Evolutionary conservation across 2,329 filamentous ascomycete genomes (phyloP), one percentile per base, ranked within the genome.

Genomic region (Pestalotiopsis fici): DNA sequence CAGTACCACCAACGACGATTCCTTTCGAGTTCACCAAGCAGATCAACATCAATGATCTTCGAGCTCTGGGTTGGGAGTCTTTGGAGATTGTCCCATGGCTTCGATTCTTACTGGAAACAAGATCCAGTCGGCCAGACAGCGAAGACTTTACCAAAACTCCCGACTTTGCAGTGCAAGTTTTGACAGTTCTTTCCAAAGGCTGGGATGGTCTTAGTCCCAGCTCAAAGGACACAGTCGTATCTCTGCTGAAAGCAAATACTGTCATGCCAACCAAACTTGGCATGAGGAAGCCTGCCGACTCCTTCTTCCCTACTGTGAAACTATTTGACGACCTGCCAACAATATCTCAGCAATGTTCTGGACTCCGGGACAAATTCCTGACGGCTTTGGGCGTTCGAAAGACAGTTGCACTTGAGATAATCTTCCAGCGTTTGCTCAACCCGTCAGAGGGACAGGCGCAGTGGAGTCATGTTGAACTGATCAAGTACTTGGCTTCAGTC

Each of bases 391-490:
- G 96, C 3, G 95, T 99, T 28, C 90, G 96, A 68, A 98, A 98
- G 82, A 99, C 96, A 0, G 91, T 99, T 23, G 96, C 99, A 72
- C 83, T 99, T 2, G 94, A 94, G 37, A 95, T 97, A 35, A 97
- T 99, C 35, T 98, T 99, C 74, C 92, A 93, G 27, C 88, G 95
- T 57, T 86, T 99, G 56, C 86, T 98, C 71, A 90, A 87, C 64
- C 85, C 87, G 18, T 75, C 83, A 0, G 82, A 85, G 15, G 83
- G 83, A 25, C 80, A 82, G 25, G 86, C 86, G 68, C 90, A 90
- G 78, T 97, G 93, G 93, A 98, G 94, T 67, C 95, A 98, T 76
- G 90, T 97, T 69, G 95, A 99, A 77, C 84, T 99, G 28, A 94
- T 99, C 79, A 95, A 94, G 73, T 99, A 99, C 74, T 87, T 99